Conservation (phyloP, 495 filamentous ascomycete genomes). For the Astrocystis sublimbata region DNA sequence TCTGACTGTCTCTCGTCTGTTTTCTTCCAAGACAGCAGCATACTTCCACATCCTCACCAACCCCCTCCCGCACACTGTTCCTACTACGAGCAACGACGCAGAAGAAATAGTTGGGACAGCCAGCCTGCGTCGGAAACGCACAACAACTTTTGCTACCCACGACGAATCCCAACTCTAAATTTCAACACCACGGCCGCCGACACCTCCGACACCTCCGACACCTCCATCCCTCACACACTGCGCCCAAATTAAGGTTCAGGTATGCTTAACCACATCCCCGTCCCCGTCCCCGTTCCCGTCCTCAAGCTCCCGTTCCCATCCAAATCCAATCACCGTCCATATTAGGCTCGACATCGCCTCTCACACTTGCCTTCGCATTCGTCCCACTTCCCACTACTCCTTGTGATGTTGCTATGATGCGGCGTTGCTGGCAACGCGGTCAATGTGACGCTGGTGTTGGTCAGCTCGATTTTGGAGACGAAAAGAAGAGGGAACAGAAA, state of each 20-base stretch:
- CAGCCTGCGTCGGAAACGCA: constrained; percentile 17
- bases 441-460: neutral
- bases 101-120: neutral
- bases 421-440: constrained; percentile 13
- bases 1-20: neutral
- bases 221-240: neutral
- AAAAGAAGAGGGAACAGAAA: too few species aligned
- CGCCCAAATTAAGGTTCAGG: neutral
- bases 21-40: constrained; percentile 13
- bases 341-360: neutral
- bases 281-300: too few species aligned
- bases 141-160: too few species aligned
- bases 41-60: neutral
- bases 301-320: too few species aligned
- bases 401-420: constrained; percentile 6
- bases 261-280: constrained; percentile 4
- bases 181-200: neutral
- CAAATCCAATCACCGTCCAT: constrained; percentile 1
- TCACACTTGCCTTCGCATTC: constrained; percentile 5
- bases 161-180: too few species aligned
- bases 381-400: constrained; percentile 7
- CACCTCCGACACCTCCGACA: neutral
- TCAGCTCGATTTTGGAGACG: too few species aligned
- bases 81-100: neutral
- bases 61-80: neutral